Percentiles rank a stretch among this genome's conserved stretches.
These are phyloP conservation scores for Ganoderma meredithae DNA, from an alignment of 1,284 basidiomycete species.

Conservation along the genomic window DNA sequence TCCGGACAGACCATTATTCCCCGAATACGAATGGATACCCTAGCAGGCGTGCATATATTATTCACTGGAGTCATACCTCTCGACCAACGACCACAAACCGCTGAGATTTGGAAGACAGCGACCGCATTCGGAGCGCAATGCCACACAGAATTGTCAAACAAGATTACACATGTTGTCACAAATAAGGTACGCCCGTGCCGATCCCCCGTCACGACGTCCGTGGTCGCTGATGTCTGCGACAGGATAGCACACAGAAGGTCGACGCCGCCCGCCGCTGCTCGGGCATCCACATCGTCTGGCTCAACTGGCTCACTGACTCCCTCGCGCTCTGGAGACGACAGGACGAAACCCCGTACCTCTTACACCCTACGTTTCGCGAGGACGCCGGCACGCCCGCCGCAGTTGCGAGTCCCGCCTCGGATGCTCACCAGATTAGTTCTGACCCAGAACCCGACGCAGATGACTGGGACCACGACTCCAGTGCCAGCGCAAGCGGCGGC, in stretches of 20 bases:
- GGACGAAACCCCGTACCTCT: slow-evolving; percentile 75
- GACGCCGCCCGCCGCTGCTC: slow-evolving; percentile 76
- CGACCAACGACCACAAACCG: slow-evolving; percentile 77
- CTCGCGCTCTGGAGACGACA: slow-evolving; percentile 82
- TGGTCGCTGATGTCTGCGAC: slow-evolving; percentile 3
- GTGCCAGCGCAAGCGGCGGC: slow-evolving; percentile 28
- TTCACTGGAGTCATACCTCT: slow-evolving; percentile 96
- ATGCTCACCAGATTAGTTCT: slow-evolving; percentile 65
- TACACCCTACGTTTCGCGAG: slow-evolving; percentile 51
- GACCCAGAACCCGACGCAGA: slow-evolving; percentile 71
- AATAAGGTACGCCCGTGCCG: slow-evolving; percentile 64
- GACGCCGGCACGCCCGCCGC: slow-evolving; percentile 28
- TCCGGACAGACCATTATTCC: slow-evolving; percentile 79
- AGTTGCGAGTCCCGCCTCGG: slow-evolving; percentile 55
- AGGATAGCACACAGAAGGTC: slow-evolving; percentile 93
- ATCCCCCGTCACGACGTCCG: neutral
- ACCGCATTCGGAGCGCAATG: slow-evolving; percentile 90
- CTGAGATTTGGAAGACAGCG: slow-evolving; percentile 90
- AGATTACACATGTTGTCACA: slow-evolving; percentile 91
- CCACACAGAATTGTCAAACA: slow-evolving; percentile 68
- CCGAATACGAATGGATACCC: slow-evolving; percentile 75
- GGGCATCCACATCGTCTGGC: slow-evolving; percentile 84
- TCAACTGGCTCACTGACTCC: slow-evolving; percentile 89
- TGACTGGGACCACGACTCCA: slow-evolving; percentile 60
- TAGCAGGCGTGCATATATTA: slow-evolving; percentile 81